Conservation (phyloP, 345 rosid species). For the Eucalyptus cladocalyx region DNA sequence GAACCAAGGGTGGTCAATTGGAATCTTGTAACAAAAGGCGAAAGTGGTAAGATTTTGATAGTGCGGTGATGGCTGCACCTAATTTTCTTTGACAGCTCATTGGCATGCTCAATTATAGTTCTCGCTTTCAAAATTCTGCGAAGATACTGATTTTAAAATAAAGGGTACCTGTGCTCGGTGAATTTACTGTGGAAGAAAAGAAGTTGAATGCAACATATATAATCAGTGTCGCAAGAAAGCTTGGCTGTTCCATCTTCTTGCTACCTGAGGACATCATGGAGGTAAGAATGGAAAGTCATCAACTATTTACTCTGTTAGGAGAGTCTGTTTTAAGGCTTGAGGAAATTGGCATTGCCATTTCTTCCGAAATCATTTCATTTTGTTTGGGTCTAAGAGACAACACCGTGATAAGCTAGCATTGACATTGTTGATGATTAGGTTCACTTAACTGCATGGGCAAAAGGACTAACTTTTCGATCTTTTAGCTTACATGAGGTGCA, state of each 20-base stretch:
- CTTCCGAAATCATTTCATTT: neutral
- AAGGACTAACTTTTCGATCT: neutral
- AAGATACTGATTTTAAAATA: neutral
- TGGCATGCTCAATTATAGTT: neutral
- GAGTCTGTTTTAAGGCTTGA: neutral
- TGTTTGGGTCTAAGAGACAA: neutral
- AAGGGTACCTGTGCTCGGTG: neutral
- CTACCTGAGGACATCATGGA: conserved; percentile 95
- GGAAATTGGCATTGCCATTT: neutral
- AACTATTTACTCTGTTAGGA: neutral
- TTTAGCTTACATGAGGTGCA: neutral
- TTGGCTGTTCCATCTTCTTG: conserved; percentile 95
- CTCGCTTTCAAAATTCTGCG: neutral
- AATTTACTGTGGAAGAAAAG: conserved; percentile 64
- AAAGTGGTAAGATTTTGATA: conserved; percentile 39
- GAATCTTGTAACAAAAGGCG: conserved; percentile 94
- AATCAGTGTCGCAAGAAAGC: conserved; percentile 89
- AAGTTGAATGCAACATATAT: conserved; percentile 90
- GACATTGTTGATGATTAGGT: neutral
- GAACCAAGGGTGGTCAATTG: conserved; percentile 96
- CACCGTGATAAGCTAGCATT: neutral
- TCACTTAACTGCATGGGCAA: neutral
- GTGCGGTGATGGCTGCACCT: neutral
- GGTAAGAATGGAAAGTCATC: conserved; percentile 18
- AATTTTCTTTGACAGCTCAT: neutral